Evolutionary conservation across 2,329 filamentous ascomycete genomes (phyloP).

Genomic region (Aspergillus sp.): DNA sequence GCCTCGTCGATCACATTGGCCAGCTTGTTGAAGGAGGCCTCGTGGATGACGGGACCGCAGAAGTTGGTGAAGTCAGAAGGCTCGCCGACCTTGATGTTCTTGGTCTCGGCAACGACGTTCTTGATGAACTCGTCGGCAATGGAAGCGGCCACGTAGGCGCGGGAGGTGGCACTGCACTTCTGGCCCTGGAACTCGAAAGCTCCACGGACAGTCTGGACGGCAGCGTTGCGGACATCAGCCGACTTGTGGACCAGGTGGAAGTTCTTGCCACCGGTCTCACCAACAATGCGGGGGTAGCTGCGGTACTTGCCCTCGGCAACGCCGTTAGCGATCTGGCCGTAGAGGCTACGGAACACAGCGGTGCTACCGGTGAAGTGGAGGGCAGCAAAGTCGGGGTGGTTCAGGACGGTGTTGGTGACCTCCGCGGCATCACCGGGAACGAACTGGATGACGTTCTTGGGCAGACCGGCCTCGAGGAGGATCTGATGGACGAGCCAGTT

Average conservation of each 20-base stretch:
- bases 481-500: conserved; percentile 92
- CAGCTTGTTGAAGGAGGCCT: conserved; percentile 78
- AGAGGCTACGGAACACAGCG: conserved; percentile 83
- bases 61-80: conserved; percentile 75
- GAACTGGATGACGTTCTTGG: conserved; percentile 88
- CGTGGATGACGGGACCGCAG: conserved; percentile 84
- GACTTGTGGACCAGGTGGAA: conserved; percentile 80
- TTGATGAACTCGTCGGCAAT: conserved; percentile 72
- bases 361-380: conserved; percentile 95
- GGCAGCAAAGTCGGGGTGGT: conserved; percentile 79
- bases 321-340: conserved; percentile 79
- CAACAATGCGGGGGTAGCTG: conserved; percentile 84
- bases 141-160: conserved; percentile 75
- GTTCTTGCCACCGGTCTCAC: conserved; percentile 92
- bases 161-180: conserved; percentile 84
- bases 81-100: conserved; percentile 69
- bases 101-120: conserved; percentile 66
- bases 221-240: conserved; percentile 77
- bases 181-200: conserved; percentile 91
- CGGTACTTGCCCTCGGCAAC: conserved; percentile 79
- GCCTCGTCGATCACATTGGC: conserved; percentile 74
- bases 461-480: conserved; percentile 85
- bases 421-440: conserved; percentile 84
- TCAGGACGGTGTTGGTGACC: conserved; percentile 75
- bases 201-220: conserved; percentile 77